Conservation (phyloP, 306 rosid genomes). For the Gastrolobium villosum region DNA sequence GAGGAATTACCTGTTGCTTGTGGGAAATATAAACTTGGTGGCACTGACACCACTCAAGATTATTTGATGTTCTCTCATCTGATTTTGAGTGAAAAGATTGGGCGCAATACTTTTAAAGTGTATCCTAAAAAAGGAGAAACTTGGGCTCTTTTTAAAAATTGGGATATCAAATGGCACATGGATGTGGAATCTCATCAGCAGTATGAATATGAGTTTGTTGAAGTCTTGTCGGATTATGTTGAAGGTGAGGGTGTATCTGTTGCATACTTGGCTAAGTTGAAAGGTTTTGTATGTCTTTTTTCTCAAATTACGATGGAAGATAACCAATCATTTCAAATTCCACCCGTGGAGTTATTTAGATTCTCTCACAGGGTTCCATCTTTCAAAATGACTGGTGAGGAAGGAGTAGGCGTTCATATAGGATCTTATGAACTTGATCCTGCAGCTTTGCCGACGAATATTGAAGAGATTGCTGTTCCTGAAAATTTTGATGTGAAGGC, state of each 20-base stretch:
- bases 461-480: constrained; percentile 52
- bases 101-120: constrained; percentile 53
- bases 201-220: constrained; percentile 74
- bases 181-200: constrained; percentile 51
- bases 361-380: constrained; percentile 95
- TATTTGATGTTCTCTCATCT: constrained; percentile 77
- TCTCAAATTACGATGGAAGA: constrained; percentile 54
- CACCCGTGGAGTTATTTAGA: constrained; percentile 65
- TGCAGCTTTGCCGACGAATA: constrained; percentile 66
- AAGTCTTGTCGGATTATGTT: constrained; percentile 69
- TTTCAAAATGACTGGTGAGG: constrained; percentile 70
- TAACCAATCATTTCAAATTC: constrained; percentile 53
- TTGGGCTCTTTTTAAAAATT: constrained; percentile 87
- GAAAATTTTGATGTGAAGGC: constrained; percentile 41
- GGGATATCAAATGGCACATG: constrained; percentile 75
- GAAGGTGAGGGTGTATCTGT: constrained; percentile 57
- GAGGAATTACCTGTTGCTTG: constrained; percentile 77
- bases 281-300: constrained; percentile 79
- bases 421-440: constrained; percentile 89
- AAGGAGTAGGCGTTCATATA: constrained; percentile 70
- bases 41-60: constrained; percentile 49
- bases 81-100: constrained; percentile 57
- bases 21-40: constrained; percentile 68
- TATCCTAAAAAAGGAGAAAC: constrained; percentile 85
- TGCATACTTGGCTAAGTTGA: constrained; percentile 67